Evolutionary conservation across 2,329 filamentous ascomycete species (phyloP).

Genomic region (Zelopaecilomyces penicillatus): DNA sequence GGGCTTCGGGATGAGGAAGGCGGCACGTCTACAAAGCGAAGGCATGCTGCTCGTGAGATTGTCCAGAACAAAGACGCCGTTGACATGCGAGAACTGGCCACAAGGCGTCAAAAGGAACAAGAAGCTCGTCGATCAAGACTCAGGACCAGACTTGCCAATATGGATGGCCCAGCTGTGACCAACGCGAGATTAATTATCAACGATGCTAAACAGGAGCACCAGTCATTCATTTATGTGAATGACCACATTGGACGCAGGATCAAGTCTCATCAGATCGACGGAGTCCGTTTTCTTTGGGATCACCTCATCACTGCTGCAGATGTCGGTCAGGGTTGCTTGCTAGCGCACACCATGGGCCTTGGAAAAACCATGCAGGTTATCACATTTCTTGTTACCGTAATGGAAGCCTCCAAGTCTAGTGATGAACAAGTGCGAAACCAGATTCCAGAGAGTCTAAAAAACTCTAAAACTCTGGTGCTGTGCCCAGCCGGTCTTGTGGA

Average conservation of each 20-base stretch:
- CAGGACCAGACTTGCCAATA: slow-evolving; percentile 36
- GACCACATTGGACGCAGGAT: slow-evolving; percentile 55
- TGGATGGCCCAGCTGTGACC: slow-evolving; percentile 34
- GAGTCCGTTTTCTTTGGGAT: slow-evolving; percentile 84
- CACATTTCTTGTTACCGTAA: slow-evolving; percentile 68
- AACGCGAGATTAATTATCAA: slow-evolving; percentile 55
- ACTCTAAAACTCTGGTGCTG: slow-evolving; percentile 60
- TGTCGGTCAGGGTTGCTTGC: slow-evolving; percentile 62
- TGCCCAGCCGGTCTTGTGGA: slow-evolving; percentile 67
- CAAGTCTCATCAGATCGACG: slow-evolving; percentile 72
- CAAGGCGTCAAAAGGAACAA: slow-evolving; percentile 44
- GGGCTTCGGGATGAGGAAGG: neutral
- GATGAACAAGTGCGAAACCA: slow-evolving; percentile 52
- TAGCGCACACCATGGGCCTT: slow-evolving; percentile 86
- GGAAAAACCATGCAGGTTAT: slow-evolving; percentile 92
- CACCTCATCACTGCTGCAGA: slow-evolving; percentile 58
- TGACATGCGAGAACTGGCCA: slow-evolving; percentile 47
- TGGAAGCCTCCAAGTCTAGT: slow-evolving; percentile 52
- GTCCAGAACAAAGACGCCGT: slow-evolving; percentile 32
- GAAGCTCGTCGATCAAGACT: slow-evolving; percentile 42
- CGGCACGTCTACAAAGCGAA: slow-evolving; percentile 13
- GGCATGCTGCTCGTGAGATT: slow-evolving; percentile 20
- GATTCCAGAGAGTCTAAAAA: slow-evolving; percentile 56
- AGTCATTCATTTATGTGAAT: slow-evolving; percentile 57
- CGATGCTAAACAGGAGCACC: slow-evolving; percentile 50